phyloP scores from a whole-genome alignment of 1,284 basidiomycete species.

The Rhodotorula sp. region DNA sequence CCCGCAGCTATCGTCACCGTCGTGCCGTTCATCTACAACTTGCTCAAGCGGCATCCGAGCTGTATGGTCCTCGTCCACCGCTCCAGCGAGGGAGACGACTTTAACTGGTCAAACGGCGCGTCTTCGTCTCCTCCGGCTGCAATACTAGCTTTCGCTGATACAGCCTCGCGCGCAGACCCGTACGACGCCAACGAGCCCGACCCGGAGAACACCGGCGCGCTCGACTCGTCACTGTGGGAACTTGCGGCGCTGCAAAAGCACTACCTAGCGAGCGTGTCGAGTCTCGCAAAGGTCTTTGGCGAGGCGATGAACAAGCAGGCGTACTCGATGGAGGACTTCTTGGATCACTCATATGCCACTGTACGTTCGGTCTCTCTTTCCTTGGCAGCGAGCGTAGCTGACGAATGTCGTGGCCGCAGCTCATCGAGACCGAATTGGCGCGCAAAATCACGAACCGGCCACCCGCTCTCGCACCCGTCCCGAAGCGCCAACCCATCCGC shows the following conservation, averaged over 20 bases:
- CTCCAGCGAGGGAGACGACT: slow-evolving; percentile 45
- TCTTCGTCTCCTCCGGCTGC: neutral
- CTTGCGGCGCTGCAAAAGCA: slow-evolving; percentile 74
- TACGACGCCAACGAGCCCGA: slow-evolving; percentile 68
- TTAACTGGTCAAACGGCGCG: slow-evolving; percentile 48
- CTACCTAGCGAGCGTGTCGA: slow-evolving; percentile 80
- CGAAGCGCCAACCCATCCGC: slow-evolving; percentile 36
- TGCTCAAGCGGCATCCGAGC: slow-evolving; percentile 86
- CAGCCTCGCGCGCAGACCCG: slow-evolving; percentile 58
- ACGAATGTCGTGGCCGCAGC: slow-evolving; percentile 52
- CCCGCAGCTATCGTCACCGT: slow-evolving; percentile 87
- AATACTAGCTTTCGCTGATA: neutral
- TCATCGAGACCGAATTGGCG: slow-evolving; percentile 82
- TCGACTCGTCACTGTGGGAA: slow-evolving; percentile 91
- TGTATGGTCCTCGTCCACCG: slow-evolving; percentile 90
- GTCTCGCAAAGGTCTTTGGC: slow-evolving; percentile 77
- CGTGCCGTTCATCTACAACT: slow-evolving; percentile 92
- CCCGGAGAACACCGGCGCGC: slow-evolving; percentile 73
- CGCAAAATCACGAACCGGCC: slow-evolving; percentile 70
- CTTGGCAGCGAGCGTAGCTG: neutral
- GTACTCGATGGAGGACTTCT: slow-evolving; percentile 91
- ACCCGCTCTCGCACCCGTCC: slow-evolving; percentile 58
- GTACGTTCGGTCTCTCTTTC: slow-evolving; percentile 56
- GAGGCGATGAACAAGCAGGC: slow-evolving; percentile 90
- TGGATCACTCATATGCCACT: slow-evolving; percentile 92